These are phyloP conservation scores for Besnoitia besnoiti DNA, from an alignment of 169 alveolate species.

Conservation along the genomic window DNA sequence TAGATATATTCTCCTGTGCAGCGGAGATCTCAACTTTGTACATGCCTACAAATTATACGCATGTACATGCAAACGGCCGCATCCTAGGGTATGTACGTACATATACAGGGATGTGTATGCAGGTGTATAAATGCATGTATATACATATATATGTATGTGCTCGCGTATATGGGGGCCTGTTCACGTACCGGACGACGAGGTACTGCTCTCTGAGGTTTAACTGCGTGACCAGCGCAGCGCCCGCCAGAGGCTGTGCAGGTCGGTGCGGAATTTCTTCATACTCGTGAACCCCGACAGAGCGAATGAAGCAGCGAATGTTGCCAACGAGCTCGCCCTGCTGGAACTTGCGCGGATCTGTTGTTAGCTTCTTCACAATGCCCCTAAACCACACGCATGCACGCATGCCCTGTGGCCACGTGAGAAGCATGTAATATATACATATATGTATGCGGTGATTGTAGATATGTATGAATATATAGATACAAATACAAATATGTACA, in stretches of 20 bases:
- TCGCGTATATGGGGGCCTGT: background rate
- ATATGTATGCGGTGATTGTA: too few relatives aligned
- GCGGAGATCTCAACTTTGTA: too few relatives aligned
- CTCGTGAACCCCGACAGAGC: slow-evolving; percentile 72
- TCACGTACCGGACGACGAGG: slow-evolving; percentile 69
- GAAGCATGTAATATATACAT: too few relatives aligned
- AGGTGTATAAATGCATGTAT: background rate
- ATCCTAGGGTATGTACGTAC: background rate
- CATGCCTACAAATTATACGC: too few relatives aligned
- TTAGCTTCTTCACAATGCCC: slow-evolving; percentile 73
- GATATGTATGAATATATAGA: too few relatives aligned
- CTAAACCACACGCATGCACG: too few relatives aligned
- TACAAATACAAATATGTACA: background rate
- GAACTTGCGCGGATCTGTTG: slow-evolving; percentile 70
- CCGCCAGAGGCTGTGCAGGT: slow-evolving; percentile 71
- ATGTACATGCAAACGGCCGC: too few relatives aligned
- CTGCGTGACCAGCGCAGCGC: slow-evolving; percentile 77
- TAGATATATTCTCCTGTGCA: too few relatives aligned
- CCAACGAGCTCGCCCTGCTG: slow-evolving; percentile 76
- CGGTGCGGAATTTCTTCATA: slow-evolving; percentile 71
- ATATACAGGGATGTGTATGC: background rate
- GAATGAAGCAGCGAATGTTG: slow-evolving; percentile 72
- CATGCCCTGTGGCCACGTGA: too few relatives aligned
- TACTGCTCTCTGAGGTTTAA: slow-evolving; percentile 72
- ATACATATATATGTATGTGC: background rate